Percentiles rank a stretch among this genome's conserved stretches.
phyloP scores from a whole-genome alignment of 2,329 filamentous ascomycete genomes.

The Ophiostoma sp. region DNA sequence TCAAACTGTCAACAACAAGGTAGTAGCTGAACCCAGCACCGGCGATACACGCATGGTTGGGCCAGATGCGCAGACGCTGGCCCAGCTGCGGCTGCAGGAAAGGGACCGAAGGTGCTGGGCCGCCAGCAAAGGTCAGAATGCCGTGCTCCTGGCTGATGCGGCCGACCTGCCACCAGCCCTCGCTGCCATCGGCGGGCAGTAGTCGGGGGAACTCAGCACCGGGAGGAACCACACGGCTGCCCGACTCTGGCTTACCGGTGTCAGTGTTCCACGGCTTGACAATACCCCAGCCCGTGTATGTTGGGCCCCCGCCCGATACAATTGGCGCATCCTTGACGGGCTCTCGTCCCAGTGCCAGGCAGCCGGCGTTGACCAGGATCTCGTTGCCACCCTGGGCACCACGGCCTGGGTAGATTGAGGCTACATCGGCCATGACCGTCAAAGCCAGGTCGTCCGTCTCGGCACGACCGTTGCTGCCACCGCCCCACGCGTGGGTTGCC shows the following conservation, averaged over 20 bases:
- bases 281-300: conserved; percentile 70
- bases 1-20: conserved; percentile 66
- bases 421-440: conserved; percentile 70
- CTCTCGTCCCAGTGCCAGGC: conserved; percentile 70
- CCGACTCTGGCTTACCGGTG: background rate
- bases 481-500: conserved; percentile 61
- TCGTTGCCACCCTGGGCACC: conserved; percentile 58
- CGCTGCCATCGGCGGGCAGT: conserved; percentile 36
- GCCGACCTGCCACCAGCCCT: conserved; percentile 65
- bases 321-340: conserved; percentile 56
- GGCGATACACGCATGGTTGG: conserved; percentile 79
- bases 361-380: conserved; percentile 68
- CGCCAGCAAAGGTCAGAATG: conserved; percentile 61
- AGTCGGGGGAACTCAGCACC: conserved; percentile 35
- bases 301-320: conserved; percentile 13
- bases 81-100: conserved; percentile 54
- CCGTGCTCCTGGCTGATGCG: conserved; percentile 78
- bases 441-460: conserved; percentile 59
- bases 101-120: conserved; percentile 45
- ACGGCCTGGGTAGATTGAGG: conserved; percentile 64
- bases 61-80: conserved; percentile 70
- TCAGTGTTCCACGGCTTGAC: conserved; percentile 55
- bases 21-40: conserved; percentile 72
- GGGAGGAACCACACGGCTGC: background rate
- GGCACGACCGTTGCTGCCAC: conserved; percentile 32